Conservation (phyloP, 2,329 filamentous ascomycete species). For the Dryadomyces sulphureus region DNA sequence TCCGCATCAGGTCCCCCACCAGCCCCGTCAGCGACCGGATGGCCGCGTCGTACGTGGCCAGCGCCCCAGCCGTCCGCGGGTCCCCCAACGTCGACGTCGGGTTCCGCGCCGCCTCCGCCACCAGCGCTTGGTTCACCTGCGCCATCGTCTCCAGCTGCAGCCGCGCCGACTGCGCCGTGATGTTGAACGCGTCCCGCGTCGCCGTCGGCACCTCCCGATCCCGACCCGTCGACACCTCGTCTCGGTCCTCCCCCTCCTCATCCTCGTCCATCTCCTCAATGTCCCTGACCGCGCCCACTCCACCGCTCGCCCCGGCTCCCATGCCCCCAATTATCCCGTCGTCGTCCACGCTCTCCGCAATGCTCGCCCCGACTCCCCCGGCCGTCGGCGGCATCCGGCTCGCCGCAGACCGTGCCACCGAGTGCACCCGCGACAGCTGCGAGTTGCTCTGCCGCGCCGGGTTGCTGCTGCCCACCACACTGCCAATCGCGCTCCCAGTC, state of each 20-base stretch:
- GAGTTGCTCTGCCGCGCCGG: constrained; percentile 22
- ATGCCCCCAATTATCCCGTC: constrained; percentile 13
- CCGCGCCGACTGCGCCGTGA: constrained; percentile 89
- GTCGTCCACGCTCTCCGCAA: constrained; percentile 32
- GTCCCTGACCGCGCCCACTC: constrained; percentile 3
- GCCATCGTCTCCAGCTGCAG: constrained; percentile 83
- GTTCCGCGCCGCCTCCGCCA: constrained; percentile 53
- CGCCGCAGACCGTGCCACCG: constrained; percentile 18
- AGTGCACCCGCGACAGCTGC: constrained; percentile 28
- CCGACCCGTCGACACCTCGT: constrained; percentile 52
- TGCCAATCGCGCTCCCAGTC: neutral
- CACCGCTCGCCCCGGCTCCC: neutral
- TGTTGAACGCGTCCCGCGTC: constrained; percentile 89
- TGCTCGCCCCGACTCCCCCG: constrained; percentile 25
- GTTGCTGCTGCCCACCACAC: neutral
- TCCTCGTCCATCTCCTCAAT: constrained; percentile 28
- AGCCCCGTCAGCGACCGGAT: constrained; percentile 77
- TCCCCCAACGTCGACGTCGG: constrained; percentile 64
- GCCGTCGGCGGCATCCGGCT: constrained; percentile 18
- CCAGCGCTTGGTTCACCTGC: constrained; percentile 69
- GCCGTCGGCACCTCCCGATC: constrained; percentile 52
- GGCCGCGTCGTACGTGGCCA: constrained; percentile 76
- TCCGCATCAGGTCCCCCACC: constrained; percentile 75
- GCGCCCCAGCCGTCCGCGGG: constrained; percentile 57
- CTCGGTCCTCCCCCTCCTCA: constrained; percentile 58